phyloP scores from a whole-genome alignment of 2,329 filamentous ascomycete species.

The Zymoseptoria brevis region DNA sequence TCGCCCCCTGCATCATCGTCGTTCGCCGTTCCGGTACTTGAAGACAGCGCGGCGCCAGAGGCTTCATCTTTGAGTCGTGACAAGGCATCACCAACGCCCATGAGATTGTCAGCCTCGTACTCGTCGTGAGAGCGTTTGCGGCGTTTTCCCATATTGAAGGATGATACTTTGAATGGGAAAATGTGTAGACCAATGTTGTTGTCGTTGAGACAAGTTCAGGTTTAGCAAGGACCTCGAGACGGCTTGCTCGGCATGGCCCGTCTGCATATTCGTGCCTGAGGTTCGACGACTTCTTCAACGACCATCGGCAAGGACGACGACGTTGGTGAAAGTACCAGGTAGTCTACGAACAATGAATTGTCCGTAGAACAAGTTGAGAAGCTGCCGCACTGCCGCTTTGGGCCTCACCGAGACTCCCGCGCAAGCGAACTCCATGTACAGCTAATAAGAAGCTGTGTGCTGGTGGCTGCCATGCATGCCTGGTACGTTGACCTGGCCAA shows the following conservation, averaged over 20 bases:
- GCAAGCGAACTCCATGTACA: too few species aligned
- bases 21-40: slow-evolving; percentile 1
- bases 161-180: neutral
- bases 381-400: too few species aligned
- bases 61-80: slow-evolving; percentile 15
- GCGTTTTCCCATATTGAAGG: neutral
- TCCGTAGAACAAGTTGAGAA: too few species aligned
- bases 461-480: too few species aligned
- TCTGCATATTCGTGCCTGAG: neutral
- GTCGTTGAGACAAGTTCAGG: neutral
- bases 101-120: slow-evolving; percentile 16
- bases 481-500: too few species aligned
- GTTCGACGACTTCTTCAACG: too few species aligned
- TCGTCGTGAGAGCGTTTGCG: slow-evolving; percentile 25
- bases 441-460: too few species aligned
- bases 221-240: neutral
- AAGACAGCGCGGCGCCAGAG: neutral
- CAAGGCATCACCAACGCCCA: slow-evolving; percentile 23
- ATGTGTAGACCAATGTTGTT: neutral
- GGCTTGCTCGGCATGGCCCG: neutral
- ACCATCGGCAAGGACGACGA: too few species aligned
- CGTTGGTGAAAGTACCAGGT: too few species aligned
- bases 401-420: too few species aligned
- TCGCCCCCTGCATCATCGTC: slow-evolving; percentile 13
- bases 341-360: too few species aligned